Evolutionary conservation across 495 filamentous ascomycete genomes (phyloP).

Genomic region (Annulohypoxylon maeteangense): DNA sequence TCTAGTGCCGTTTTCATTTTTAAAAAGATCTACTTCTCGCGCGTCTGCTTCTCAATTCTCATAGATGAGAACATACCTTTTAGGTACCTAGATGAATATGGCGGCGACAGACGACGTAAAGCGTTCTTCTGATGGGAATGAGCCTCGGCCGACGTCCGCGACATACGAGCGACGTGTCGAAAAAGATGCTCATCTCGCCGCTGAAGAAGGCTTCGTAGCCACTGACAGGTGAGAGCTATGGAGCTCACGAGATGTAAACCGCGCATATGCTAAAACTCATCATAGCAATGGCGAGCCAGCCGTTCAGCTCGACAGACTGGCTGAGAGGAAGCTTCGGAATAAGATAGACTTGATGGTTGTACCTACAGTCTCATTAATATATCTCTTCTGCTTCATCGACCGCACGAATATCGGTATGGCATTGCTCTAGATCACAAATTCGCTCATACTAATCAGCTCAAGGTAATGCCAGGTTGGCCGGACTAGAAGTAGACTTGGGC

Average conservation of each 20-base stretch:
- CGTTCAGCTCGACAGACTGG: slow-evolving; percentile 66
- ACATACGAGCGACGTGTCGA: slow-evolving; percentile 22
- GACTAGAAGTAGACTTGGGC: slow-evolving; percentile 68
- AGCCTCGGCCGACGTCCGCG: not conserved
- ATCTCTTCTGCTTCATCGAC: slow-evolving; percentile 72
- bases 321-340: slow-evolving; percentile 65
- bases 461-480: slow-evolving; percentile 67
- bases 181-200: slow-evolving; percentile 55
- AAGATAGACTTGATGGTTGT: slow-evolving; percentile 65
- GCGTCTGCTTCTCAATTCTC: not conserved
- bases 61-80: not conserved
- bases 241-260: not conserved
- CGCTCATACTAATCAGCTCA: slow-evolving; percentile 27
- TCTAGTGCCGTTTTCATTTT: not conserved
- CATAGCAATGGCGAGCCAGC: slow-evolving; percentile 64
- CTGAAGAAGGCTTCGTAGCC: slow-evolving; percentile 67
- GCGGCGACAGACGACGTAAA: slow-evolving; percentile 1
- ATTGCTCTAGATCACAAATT: not conserved
- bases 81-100: slow-evolving; percentile 11
- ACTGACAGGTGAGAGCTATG: slow-evolving; percentile 67
- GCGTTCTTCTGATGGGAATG: slow-evolving; percentile 13
- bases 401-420: slow-evolving; percentile 69
- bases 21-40: not conserved
- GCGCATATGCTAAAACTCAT: not conserved
- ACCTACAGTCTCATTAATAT: slow-evolving; percentile 65